Evolutionary conservation across 495 filamentous ascomycete genomes (phyloP), one percentile per base, ranked within the genome.

Genomic region (Hapsidospora chrysogenum): DNA sequence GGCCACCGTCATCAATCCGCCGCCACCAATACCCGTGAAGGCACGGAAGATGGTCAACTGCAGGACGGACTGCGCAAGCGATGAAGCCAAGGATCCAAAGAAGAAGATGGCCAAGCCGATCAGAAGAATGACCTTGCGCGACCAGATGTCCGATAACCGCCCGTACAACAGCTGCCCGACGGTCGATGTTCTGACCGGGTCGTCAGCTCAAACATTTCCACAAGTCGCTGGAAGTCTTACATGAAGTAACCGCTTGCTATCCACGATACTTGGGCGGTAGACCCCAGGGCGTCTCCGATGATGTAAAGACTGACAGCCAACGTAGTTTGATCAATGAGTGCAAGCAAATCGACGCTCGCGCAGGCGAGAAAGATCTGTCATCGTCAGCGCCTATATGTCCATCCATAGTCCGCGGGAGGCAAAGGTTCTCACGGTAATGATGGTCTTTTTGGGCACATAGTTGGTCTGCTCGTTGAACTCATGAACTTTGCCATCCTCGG

Each of bases 111-210:
- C 63, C 4, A 73, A 43, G 1, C 63, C 64, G 14, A 54, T 50
- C 26, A 71, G 59, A 3, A 72, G 52, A 13, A 71, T 57, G 4
- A 58, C 43, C 39, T 73, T 73, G 16, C 67, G 67, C 2, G 65
- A 69, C 53, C 65, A 73, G 37, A 73, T 68, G 38, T 73, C 66
- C 9, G 67, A 71, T 14, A 72, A 54, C 1, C 62, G 58, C 2
- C 69, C 65, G 34, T 71, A 71, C 10, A 72, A 33, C 0, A 71
- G 57, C 37, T 72, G 68, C 38, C 68, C 70, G 23, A 61, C 66
- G 15, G 66, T 70, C 11, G 65, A 70, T n/a, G 68, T 68, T 31
- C 52, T 55, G 8, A 9, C 26, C 30, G 10, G n/a, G n/a, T n/a
- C n/a, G n/a, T n/a, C n/a, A n/a, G n/a, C n/a, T n/a, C n/a, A n/a